phyloP scores from a whole-genome alignment of 108 stramenopile genomes.

The Nitzschia sp. region DNA sequence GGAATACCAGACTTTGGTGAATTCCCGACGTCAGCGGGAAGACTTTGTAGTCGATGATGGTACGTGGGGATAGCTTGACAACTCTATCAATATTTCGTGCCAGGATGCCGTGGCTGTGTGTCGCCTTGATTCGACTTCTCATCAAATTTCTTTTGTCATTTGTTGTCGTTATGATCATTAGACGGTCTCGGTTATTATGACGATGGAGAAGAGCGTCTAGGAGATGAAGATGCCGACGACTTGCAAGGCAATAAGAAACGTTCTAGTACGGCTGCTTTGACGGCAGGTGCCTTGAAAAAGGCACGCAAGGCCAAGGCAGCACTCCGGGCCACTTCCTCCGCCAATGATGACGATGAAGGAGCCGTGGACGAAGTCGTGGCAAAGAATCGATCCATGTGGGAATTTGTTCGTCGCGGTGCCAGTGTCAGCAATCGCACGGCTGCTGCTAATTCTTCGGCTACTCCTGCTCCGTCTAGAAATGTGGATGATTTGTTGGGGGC shows the following conservation, averaged over 20 bases:
- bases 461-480: conserved; percentile 9
- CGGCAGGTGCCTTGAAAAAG: conserved; percentile 65
- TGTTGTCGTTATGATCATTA: too few species aligned
- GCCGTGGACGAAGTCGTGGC: conserved; percentile 31
- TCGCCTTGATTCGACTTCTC: background rate
- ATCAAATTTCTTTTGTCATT: background rate
- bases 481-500: conserved; percentile 61
- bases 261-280: conserved; percentile 52
- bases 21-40: conserved; percentile 86
- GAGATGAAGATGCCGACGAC: conserved; percentile 53
- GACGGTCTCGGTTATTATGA: conserved; percentile 98
- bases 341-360: background rate
- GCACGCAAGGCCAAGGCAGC: conserved; percentile 58
- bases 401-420: conserved; percentile 68
- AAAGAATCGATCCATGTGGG: conserved; percentile 68
- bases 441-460: background rate
- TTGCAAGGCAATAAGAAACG: conserved; percentile 34
- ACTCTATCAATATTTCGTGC: background rate
- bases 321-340: conserved; percentile 1
- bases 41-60: conserved; percentile 99
- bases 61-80: too few species aligned
- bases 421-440: conserved; percentile 14
- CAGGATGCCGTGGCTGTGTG: background rate
- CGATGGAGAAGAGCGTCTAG: conserved; percentile 94
- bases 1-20: conserved; percentile 83